Evolutionary conservation across 306 rosid species (phyloP).

Genomic region (Vicia faba): DNA sequence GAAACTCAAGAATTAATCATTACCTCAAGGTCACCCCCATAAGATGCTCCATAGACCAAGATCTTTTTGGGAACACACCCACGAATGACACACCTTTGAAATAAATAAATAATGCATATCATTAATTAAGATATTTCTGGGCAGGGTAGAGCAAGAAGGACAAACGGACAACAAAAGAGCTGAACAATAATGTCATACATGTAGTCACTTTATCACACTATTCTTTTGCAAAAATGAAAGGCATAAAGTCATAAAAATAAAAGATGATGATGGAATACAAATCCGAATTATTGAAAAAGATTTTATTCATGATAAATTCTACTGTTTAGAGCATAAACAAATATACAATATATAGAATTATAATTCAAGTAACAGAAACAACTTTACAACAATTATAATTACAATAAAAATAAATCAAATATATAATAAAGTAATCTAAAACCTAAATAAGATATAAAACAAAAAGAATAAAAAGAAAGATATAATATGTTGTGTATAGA

Average conservation of each 20-base stretch:
- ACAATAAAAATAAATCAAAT: not conserved
- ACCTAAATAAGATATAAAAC: not conserved
- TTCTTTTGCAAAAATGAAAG: not conserved
- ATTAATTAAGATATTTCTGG: constrained; percentile 22
- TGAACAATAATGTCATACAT: constrained; percentile 6
- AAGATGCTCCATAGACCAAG: constrained; percentile 89
- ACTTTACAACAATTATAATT: not conserved
- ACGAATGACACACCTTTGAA: constrained; percentile 89
- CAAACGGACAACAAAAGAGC: not conserved
- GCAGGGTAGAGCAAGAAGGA: constrained; percentile 1
- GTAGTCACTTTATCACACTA: constrained; percentile 8
- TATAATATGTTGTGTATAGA: not conserved
- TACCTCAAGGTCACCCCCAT: constrained; percentile 89
- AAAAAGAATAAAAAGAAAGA: not conserved
- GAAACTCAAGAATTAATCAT: constrained; percentile 30
- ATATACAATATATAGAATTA: not conserved
- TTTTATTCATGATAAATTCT: not conserved
- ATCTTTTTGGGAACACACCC: constrained; percentile 99
- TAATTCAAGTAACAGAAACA: constrained; percentile 4
- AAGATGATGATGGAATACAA: not conserved
- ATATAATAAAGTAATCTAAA: not conserved
- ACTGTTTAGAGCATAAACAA: not conserved
- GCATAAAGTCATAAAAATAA: too few species aligned
- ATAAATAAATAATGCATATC: constrained; percentile 29
- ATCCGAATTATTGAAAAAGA: too few species aligned